Evolutionary conservation across 768 basidiomycete species (phyloP).

Genomic region (Panaeolus cyanescens): DNA sequence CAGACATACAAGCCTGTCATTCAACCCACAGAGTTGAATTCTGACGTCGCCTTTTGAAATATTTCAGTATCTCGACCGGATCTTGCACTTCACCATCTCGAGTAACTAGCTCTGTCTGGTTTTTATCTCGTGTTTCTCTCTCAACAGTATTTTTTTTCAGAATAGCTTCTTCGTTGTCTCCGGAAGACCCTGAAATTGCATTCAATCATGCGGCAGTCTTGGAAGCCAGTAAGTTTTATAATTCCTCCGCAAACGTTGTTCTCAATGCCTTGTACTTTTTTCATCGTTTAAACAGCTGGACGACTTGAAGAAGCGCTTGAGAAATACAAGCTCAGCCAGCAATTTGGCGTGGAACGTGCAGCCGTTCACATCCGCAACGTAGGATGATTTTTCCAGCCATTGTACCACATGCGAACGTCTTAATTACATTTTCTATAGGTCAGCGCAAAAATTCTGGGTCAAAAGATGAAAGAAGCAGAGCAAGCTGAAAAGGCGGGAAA

Average conservation of each 20-base stretch:
- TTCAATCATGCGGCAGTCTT: constrained; percentile 91
- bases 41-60: constrained; percentile 12
- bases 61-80: constrained; percentile 72
- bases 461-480: constrained; percentile 53
- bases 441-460: constrained; percentile 76
- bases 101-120: constrained; percentile 44
- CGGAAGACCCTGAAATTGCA: constrained; percentile 88
- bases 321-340: constrained; percentile 80
- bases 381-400: constrained; percentile 19
- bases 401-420: constrained; percentile 14
- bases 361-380: constrained; percentile 85
- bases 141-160: constrained; percentile 40
- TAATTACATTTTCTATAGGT: constrained; percentile 48
- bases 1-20: constrained; percentile 2
- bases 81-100: constrained; percentile 83
- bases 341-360: constrained; percentile 80
- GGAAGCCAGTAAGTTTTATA: constrained; percentile 71
- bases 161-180: constrained; percentile 79
- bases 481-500: constrained; percentile 39
- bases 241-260: constrained; percentile 10
- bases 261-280: constrained; percentile 24
- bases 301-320: constrained; percentile 78
- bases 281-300: constrained; percentile 57
- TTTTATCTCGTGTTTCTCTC: constrained; percentile 17
- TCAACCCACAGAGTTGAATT: neutral